phyloP scores from a whole-genome alignment of 371 early-diverging fungal species.

The Rhizopus sp. region DNA sequence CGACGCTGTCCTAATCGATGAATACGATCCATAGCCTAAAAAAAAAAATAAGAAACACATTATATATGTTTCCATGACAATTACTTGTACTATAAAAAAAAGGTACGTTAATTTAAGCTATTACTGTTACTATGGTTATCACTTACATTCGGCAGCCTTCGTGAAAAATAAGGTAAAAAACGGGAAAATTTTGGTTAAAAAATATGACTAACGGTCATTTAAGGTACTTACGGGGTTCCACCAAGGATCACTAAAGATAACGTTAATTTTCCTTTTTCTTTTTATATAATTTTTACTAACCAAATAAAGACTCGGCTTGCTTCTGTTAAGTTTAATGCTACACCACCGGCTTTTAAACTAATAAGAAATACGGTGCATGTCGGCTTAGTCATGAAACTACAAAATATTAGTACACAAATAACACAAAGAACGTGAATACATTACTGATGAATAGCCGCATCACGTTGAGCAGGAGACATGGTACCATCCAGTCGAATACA shows the following conservation, averaged over 20 bases:
- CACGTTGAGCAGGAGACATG: slow-evolving; percentile 86
- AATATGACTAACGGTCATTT: slow-evolving; percentile 39
- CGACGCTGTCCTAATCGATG: slow-evolving; percentile 90
- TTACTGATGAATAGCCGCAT: slow-evolving; percentile 70
- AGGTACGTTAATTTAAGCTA: not conserved
- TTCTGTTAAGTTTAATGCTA: slow-evolving; percentile 94
- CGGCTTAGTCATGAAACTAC: slow-evolving; percentile 80
- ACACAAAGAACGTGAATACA: not conserved
- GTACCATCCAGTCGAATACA: slow-evolving; percentile 94
- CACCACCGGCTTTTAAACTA: slow-evolving; percentile 94
- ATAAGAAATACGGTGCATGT: slow-evolving; percentile 88
- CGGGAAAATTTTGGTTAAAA: slow-evolving; percentile 5
- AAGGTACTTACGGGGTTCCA: slow-evolving; percentile 81
- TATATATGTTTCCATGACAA: slow-evolving; percentile 29
- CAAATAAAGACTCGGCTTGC: slow-evolving; percentile 90
- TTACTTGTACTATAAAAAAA: slow-evolving; percentile 34
- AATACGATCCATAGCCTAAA: slow-evolving; percentile 90
- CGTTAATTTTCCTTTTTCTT: not conserved
- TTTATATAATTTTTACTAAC: slow-evolving; percentile 17
- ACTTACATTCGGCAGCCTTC: slow-evolving; percentile 50
- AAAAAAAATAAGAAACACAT: slow-evolving; percentile 30
- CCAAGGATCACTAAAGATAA: slow-evolving; percentile 72
- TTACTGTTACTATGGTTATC: not conserved
- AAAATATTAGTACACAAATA: slow-evolving; percentile 21
- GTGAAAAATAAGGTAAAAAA: slow-evolving; percentile 2